Evolutionary conservation across 1,139 yeast species (phyloP).

Genomic region (Sugiyamaella neomexicana): DNA sequence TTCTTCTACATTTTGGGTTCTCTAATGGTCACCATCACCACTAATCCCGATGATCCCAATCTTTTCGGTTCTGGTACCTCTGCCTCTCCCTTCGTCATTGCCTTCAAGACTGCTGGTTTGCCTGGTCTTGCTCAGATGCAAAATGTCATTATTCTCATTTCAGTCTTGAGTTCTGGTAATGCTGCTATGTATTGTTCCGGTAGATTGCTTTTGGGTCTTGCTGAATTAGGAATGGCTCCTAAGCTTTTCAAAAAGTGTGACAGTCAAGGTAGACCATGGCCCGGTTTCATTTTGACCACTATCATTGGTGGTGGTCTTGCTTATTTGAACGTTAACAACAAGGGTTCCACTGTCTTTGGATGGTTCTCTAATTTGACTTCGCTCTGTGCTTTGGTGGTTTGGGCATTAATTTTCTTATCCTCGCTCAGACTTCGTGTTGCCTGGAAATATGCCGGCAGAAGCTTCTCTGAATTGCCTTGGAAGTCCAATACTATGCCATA

Average conservation of each 20-base stretch:
- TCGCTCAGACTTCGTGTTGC: conserved; percentile 66
- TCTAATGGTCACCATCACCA: conserved; percentile 71
- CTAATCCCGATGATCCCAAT: conserved; percentile 63
- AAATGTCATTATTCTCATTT: conserved; percentile 57
- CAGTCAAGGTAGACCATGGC: conserved; percentile 59
- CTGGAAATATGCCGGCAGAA: conserved; percentile 54
- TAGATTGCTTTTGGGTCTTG: conserved; percentile 57
- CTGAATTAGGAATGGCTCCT: conserved; percentile 55
- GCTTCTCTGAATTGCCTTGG: conserved; percentile 53
- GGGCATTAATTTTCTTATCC: conserved; percentile 60
- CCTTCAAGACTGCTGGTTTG: conserved; percentile 68
- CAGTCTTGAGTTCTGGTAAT: conserved; percentile 73
- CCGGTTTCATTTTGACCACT: conserved; percentile 48
- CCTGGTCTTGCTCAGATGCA: conserved; percentile 59
- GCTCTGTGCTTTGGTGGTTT: conserved; percentile 73
- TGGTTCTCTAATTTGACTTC: conserved; percentile 77
- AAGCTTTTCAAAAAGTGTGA: conserved; percentile 45
- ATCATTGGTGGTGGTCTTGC: conserved; percentile 50
- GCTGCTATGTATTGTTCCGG: conserved; percentile 66
- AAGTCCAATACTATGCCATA: conserved; percentile 17
- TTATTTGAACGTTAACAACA: conserved; percentile 56
- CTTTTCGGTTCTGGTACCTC: conserved; percentile 53
- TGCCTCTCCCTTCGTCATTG: conserved; percentile 74
- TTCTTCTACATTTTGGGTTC: conserved; percentile 68
- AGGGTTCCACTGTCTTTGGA: conserved; percentile 65